Evolutionary conservation across 139 green algal species (phyloP), one percentile per base, ranked within the genome.

Genomic region (Marvania coccoides): DNA sequence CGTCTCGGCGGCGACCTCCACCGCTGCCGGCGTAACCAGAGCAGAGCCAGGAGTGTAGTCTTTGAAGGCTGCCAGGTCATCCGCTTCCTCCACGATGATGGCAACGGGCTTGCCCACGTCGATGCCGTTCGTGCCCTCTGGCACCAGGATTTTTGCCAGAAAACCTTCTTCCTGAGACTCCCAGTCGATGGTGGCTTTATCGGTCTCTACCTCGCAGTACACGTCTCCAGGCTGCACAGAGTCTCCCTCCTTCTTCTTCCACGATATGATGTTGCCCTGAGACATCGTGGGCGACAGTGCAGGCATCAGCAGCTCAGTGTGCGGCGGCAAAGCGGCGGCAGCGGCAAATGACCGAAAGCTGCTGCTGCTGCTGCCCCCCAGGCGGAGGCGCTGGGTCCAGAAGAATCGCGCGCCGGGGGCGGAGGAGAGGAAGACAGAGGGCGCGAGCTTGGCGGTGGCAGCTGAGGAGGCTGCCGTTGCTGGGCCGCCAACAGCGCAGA

Each of bases 161-260:
- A 86, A 90, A 10, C 92, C 92, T 54, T 98, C 92, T 54, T 98
- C 92, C 74, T 95, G 83, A 2, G 82, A 70, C 76, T 98, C 92
- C 89, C 88, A 96, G 31, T 88, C 87, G 47, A 97, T 92, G n/a
- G 86, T 95, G 33, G 91, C 89, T 83, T 98, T 97, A 77, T 97
- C 93, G 2, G 94, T 99, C 79, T 98, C 94, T 24, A 99, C 85
- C 63, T 97, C 92, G 38, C 79, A 89, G 35, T 96, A 81, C 42
- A 97, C 72, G 58, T 99, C 93, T 3, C 91, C 94, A 3, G 87
- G 63, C 23, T 64, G 67, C 2, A 96, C 62, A 38, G 70, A 36
- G 57, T 95, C 86, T 3, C 92, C 77, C 59, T 91, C 92, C 63
- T 92, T 88, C 62, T 96, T 96, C 38, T 85, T 85, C 93, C 93